Conservation (phyloP, 305 asterid species). For the Fraxinus floribunda region DNA sequence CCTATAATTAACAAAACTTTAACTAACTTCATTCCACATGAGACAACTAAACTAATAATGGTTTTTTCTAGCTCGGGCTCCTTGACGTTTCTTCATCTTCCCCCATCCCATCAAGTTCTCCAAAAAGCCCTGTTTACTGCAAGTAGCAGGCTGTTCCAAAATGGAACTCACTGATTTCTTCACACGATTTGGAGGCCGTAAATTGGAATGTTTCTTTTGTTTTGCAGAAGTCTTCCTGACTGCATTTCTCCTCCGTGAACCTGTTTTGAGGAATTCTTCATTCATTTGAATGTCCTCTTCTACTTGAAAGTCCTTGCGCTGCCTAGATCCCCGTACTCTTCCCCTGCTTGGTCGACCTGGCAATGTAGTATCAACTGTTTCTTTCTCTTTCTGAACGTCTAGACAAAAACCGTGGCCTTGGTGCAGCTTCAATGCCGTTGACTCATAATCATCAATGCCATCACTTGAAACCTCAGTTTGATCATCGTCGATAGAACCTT, state of each 20-base stretch:
- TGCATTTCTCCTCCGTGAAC: constrained; percentile 28
- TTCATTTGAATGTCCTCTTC: constrained; percentile 18
- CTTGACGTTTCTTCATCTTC: constrained; percentile 34
- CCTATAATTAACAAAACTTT: constrained; percentile 9
- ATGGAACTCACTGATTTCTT: constrained; percentile 33
- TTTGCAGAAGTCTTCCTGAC: constrained; percentile 25
- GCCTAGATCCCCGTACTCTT: constrained; percentile 26
- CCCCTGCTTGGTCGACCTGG: constrained; percentile 20
- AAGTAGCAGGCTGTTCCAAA: constrained; percentile 30
- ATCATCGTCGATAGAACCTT: constrained; percentile 17
- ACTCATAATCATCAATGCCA: constrained; percentile 8
- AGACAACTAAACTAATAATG: constrained; percentile 18
- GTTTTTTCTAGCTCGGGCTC: constrained; percentile 26
- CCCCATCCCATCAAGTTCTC: constrained; percentile 35
- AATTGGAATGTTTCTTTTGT: constrained; percentile 25
- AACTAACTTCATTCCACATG: neutral
- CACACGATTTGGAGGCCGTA: constrained; percentile 19
- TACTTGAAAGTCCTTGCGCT: constrained; percentile 23
- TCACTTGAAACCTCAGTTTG: constrained; percentile 10
- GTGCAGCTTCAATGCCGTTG: neutral
- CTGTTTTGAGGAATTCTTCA: constrained; percentile 20
- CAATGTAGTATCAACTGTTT: constrained; percentile 4
- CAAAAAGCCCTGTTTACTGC: constrained; percentile 20
- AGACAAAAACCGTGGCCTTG: constrained; percentile 10
- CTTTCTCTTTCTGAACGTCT: constrained; percentile 25